Percentiles rank a stretch among this genome's conserved stretches.
phyloP scores from a whole-genome alignment of 164 flowering plant species.

The Piper longum region DNA sequence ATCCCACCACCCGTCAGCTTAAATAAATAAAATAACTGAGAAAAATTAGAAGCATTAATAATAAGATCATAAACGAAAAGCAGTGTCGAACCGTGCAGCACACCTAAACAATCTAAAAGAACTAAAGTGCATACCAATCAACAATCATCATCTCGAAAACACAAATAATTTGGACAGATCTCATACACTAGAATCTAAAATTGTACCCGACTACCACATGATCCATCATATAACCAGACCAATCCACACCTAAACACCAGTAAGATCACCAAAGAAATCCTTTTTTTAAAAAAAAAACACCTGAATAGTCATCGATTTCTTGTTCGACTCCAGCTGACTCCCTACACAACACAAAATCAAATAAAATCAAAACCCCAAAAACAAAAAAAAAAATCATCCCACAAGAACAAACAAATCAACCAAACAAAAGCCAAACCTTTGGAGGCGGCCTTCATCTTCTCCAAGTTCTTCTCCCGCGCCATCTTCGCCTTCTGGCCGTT shows the following conservation, averaged over 20 bases:
- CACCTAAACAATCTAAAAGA: no score
- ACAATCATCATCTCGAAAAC: no score
- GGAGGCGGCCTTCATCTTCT: constrained; percentile 7
- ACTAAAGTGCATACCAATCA: no score
- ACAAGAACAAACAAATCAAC: neutral
- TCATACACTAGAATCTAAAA: no score
- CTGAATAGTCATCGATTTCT: constrained; percentile 5
- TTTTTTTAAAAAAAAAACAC: neutral
- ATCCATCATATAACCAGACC: no score
- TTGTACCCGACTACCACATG: no score
- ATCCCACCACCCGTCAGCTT: no score
- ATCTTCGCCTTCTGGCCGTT: constrained; percentile 9
- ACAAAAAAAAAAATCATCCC: neutral
- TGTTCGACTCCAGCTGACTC: constrained; percentile 10
- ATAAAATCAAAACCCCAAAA: neutral
- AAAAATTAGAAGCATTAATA: no score
- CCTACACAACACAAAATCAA: neutral
- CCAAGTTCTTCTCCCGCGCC: constrained; percentile 12
- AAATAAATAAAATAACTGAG: no score
- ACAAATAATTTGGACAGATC: no score
- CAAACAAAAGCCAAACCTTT: neutral
- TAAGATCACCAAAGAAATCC: neutral
- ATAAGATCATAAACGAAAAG: no score
- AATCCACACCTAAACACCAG: neutral
- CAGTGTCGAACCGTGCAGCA: no score